A percentile compares a stretch with the other conserved stretches of the same genome.
phyloP scores from a whole-genome alignment of 208 protist species.

The Sergeia podlipaevii region DNA sequence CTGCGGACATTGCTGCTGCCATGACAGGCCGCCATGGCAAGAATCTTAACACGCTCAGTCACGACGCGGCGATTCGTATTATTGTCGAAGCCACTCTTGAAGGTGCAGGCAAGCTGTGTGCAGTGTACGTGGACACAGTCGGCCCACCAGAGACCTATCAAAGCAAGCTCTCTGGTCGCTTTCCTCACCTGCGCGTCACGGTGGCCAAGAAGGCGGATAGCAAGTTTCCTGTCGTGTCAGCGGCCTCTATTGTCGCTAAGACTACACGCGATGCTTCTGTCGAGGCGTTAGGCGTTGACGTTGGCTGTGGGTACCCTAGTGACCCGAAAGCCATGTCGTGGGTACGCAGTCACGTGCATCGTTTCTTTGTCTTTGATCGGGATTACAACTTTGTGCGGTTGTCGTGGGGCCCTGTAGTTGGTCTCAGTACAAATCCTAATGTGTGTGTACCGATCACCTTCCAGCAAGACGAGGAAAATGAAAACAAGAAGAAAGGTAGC shows the following conservation, averaged over 20 bases:
- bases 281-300: conserved; percentile 33
- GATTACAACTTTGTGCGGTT: conserved; percentile 61
- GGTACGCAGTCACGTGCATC: conserved; percentile 67
- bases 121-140: conserved; percentile 94
- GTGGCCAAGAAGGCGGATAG: conserved; percentile 91
- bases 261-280: conserved; percentile 62
- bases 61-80: conserved; percentile 80
- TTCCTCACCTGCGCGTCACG: conserved; percentile 84
- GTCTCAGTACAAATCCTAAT: conserved; percentile 39
- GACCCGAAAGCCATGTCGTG: conserved; percentile 69
- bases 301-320: conserved; percentile 82
- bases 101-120: conserved; percentile 64
- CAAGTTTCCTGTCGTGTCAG: conserved; percentile 89
- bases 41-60: conserved; percentile 88
- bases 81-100: conserved; percentile 73
- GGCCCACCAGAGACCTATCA: conserved; percentile 84
- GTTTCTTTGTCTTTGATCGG: conserved; percentile 64
- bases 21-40: conserved; percentile 68
- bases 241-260: conserved; percentile 94
- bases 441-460: conserved; percentile 64
- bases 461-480: conserved; percentile 51
- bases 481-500: conserved; percentile 25
- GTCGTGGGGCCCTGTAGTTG: conserved; percentile 69
- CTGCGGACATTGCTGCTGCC: conserved; percentile 67
- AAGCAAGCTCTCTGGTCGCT: conserved; percentile 56